A percentile compares a stretch with the other conserved stretches of the same genome.
Conservation (phyloP, 306 rosid species). For the Mucuna pruriens region DNA sequence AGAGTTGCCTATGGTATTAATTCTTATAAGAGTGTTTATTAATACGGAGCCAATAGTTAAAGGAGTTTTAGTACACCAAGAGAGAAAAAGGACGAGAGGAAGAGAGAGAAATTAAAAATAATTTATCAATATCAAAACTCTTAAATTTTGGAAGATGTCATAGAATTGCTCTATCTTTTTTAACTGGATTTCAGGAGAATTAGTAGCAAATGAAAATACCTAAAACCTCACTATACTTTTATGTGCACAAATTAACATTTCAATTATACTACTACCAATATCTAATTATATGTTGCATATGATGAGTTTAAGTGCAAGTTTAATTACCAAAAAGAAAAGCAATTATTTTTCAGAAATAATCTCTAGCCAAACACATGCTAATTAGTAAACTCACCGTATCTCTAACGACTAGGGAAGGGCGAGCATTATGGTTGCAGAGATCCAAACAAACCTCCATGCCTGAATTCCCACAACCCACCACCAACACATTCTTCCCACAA, state of each 20-base stretch:
- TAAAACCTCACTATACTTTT: background rate
- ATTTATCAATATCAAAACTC: background rate
- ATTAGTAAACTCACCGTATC: conserved; percentile 68
- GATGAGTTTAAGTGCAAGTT: conserved; percentile 4
- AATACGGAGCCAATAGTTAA: background rate
- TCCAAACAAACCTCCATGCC: conserved; percentile 97
- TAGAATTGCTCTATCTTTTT: background rate
- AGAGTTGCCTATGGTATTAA: background rate
- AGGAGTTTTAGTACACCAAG: background rate
- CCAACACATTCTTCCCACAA: conserved; percentile 78
- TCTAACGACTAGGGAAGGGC: conserved; percentile 80
- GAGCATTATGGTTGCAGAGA: conserved; percentile 81
- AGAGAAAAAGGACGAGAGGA: background rate
- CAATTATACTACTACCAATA: background rate
- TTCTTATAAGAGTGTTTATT: no score
- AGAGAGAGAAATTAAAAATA: no score
- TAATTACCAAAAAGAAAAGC: background rate
- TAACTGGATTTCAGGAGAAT: background rate
- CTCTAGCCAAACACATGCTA: background rate
- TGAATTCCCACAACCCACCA: conserved; percentile 95
- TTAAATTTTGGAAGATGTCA: background rate
- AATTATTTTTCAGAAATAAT: background rate
- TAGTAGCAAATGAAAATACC: background rate
- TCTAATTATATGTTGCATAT: background rate
- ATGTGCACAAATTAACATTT: background rate